phyloP scores from a whole-genome alignment of 2,329 filamentous ascomycete species.

The Orbilia quercus region DNA sequence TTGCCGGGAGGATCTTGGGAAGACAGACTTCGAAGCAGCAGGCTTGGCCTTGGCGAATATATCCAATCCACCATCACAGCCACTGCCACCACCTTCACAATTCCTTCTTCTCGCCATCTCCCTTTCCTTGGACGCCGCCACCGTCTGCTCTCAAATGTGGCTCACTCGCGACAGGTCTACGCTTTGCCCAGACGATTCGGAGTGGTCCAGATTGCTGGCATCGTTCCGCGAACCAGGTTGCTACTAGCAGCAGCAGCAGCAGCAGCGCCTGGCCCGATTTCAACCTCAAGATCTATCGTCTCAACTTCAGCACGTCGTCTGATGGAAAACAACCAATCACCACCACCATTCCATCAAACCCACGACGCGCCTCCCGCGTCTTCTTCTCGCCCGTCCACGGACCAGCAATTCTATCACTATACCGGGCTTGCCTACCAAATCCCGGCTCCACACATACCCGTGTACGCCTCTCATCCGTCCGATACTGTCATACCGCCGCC shows the following conservation, averaged over 20 bases:
- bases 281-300: slow-evolving; percentile 16
- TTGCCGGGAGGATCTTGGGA: no score
- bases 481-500: neutral
- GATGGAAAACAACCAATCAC: slow-evolving; percentile 56
- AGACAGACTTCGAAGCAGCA: neutral
- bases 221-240: slow-evolving; percentile 28
- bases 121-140: slow-evolving; percentile 50
- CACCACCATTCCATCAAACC: slow-evolving; percentile 50
- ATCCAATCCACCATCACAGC: neutral
- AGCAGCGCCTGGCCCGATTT: slow-evolving; percentile 14
- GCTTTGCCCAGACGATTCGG: slow-evolving; percentile 42
- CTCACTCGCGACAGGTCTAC: slow-evolving; percentile 28
- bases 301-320: slow-evolving; percentile 36
- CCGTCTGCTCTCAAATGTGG: slow-evolving; percentile 56
- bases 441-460: slow-evolving; percentile 5
- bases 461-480: slow-evolving; percentile 1
- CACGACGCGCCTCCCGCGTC: slow-evolving; percentile 38
- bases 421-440: neutral
- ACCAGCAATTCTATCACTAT: slow-evolving; percentile 4
- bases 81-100: slow-evolving; percentile 32
- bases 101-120: slow-evolving; percentile 37
- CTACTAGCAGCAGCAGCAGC: no score
- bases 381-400: slow-evolving; percentile 4
- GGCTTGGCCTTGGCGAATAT: slow-evolving; percentile 8
- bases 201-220: slow-evolving; percentile 42